These are phyloP conservation scores for Psilocybe tampanensis DNA, from an alignment of 768 basidiomycete species.

Conservation along the genomic window DNA sequence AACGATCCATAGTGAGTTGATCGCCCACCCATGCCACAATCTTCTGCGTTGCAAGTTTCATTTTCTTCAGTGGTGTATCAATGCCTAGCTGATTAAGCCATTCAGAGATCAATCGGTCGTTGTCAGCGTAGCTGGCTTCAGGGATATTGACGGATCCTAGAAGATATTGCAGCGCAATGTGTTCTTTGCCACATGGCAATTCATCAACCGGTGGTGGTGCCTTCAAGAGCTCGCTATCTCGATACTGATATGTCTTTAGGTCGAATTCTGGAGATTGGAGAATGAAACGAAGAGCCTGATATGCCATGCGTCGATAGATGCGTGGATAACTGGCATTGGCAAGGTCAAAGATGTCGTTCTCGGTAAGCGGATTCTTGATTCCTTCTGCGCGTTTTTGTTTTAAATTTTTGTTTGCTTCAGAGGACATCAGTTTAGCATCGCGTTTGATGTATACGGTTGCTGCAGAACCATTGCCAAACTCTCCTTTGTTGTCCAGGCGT, in stretches of 20 bases:
- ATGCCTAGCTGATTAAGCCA: conserved; percentile 31
- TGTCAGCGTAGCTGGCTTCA: conserved; percentile 43
- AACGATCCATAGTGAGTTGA: conserved; percentile 36
- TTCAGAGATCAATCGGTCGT: conserved; percentile 30
- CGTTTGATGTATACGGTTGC: conserved; percentile 36
- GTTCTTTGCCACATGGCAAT: not conserved
- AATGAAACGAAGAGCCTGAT: conserved; percentile 29
- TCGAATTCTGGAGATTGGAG: conserved; percentile 30
- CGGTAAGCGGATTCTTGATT: conserved; percentile 1
- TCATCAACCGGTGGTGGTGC: conserved; percentile 20
- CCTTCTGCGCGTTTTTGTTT: conserved; percentile 17
- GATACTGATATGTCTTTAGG: conserved; percentile 23
- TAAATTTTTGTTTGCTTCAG: conserved; percentile 19
- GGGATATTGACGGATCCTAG: conserved; percentile 36
- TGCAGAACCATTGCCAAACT: conserved; percentile 38
- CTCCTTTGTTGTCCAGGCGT: conserved; percentile 33
- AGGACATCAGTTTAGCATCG: conserved; percentile 15
- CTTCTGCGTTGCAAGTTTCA: conserved; percentile 20
- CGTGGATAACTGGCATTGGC: not conserved
- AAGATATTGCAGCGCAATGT: conserved; percentile 20
- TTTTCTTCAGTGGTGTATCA: conserved; percentile 19
- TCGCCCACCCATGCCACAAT: conserved; percentile 37
- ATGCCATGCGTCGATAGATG: not conserved
- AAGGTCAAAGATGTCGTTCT: not conserved
- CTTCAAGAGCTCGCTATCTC: conserved; percentile 17